Conservation (phyloP, 2,329 filamentous ascomycete genomes). For the Sordariomycetes sp. region DNA sequence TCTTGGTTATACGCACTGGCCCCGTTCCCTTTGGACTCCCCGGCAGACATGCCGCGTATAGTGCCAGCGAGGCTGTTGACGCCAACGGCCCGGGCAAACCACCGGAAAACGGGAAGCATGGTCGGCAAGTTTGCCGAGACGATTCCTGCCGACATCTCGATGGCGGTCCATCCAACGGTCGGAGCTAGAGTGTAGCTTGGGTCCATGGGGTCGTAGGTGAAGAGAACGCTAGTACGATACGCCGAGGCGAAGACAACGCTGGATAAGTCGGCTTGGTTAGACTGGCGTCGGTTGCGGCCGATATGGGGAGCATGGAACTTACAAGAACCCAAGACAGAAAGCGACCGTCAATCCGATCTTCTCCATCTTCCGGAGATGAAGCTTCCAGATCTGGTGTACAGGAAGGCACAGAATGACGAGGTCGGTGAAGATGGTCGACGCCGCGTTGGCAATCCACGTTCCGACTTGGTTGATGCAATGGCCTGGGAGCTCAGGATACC, state of each 20-base stretch:
- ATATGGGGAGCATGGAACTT: conserved; percentile 7
- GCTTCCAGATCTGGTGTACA: conserved; percentile 31
- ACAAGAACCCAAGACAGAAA: conserved; percentile 34
- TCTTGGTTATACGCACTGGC: conserved; percentile 9
- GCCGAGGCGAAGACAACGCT: conserved; percentile 36
- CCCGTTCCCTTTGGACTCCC: conserved; percentile 11
- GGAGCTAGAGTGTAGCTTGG: conserved; percentile 34
- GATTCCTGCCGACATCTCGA: conserved; percentile 39
- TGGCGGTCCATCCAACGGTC: conserved; percentile 33
- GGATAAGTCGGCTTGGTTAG: background rate
- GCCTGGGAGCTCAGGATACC: conserved; percentile 32
- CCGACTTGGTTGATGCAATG: conserved; percentile 36
- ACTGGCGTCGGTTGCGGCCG: background rate
- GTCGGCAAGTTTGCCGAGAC: conserved; percentile 43
- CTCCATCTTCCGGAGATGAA: conserved; percentile 27
- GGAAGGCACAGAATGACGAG: conserved; percentile 32
- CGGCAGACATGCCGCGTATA: conserved; percentile 12
- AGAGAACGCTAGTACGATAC: conserved; percentile 35
- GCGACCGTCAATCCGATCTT: conserved; percentile 32
- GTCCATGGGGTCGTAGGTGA: conserved; percentile 27
- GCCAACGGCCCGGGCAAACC: conserved; percentile 25
- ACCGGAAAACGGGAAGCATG: conserved; percentile 30
- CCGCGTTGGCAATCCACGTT: conserved; percentile 38
- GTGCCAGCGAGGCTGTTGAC: conserved; percentile 23
- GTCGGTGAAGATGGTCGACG: conserved; percentile 35